Evolutionary conservation across 2,329 filamentous ascomycete genomes (phyloP).

Genomic region (Fusarium oxysporum): DNA sequence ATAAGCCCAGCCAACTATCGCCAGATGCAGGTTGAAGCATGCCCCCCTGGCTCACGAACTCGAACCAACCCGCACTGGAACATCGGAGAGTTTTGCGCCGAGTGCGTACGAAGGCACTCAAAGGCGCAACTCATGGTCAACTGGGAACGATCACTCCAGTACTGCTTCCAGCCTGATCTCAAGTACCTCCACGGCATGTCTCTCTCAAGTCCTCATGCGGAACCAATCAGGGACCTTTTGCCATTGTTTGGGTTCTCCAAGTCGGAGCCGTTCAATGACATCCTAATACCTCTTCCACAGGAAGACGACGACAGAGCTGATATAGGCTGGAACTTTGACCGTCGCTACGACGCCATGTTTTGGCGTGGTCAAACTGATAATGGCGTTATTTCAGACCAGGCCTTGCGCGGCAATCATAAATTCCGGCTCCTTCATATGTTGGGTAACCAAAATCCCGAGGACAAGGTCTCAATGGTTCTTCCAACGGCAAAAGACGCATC

Average conservation of each 20-base stretch:
- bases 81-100: slow-evolving; percentile 70
- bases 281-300: slow-evolving; percentile 74
- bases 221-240: slow-evolving; percentile 72
- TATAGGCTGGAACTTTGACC: slow-evolving; percentile 60
- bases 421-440: slow-evolving; percentile 77
- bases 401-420: slow-evolving; percentile 75
- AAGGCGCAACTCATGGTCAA: slow-evolving; percentile 73
- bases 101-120: slow-evolving; percentile 73
- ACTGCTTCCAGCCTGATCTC: slow-evolving; percentile 83
- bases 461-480: slow-evolving; percentile 67
- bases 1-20: slow-evolving; percentile 51
- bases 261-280: slow-evolving; percentile 78
- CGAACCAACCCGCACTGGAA: slow-evolving; percentile 72
- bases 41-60: slow-evolving; percentile 70
- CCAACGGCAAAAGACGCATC: slow-evolving; percentile 53
- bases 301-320: slow-evolving; percentile 57
- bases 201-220: slow-evolving; percentile 70
- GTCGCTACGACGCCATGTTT: slow-evolving; percentile 74
- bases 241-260: slow-evolving; percentile 84
- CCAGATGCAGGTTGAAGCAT: slow-evolving; percentile 63
- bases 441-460: slow-evolving; percentile 65
- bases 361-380: slow-evolving; percentile 80
- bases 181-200: slow-evolving; percentile 80
- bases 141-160: slow-evolving; percentile 73
- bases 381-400: slow-evolving; percentile 60